Conservation (phyloP, 768 basidiomycete genomes). For the Sporobolomyces pararoseus region DNA sequence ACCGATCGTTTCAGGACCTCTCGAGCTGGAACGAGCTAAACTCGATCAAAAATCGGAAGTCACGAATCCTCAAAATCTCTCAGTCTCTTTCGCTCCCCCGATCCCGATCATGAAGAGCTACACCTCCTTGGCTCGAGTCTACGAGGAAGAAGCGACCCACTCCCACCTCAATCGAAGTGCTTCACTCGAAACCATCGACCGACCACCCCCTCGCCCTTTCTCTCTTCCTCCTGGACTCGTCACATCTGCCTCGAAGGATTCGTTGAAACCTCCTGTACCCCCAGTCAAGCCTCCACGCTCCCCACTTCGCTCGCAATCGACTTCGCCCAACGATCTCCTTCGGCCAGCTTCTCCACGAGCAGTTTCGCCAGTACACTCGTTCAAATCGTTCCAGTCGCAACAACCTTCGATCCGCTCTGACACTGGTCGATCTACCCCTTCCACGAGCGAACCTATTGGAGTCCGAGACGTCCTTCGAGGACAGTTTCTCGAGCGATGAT, state of each 20-base stretch:
- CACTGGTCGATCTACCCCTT: not conserved
- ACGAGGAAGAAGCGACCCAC: not conserved
- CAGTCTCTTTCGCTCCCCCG: constrained; percentile 4
- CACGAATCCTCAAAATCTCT: not conserved
- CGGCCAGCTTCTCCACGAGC: constrained; percentile 1
- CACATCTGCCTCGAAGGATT: not conserved
- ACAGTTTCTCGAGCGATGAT: constrained; percentile 10
- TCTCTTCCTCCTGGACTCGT: constrained; percentile 11
- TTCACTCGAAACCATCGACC: constrained; percentile 13
- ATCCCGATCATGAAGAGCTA: constrained; percentile 18
- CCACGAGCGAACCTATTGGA: constrained; percentile 12
- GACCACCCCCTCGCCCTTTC: constrained; percentile 4
- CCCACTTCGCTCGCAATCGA: not conserved
- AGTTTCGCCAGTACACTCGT: not conserved
- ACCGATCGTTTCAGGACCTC: constrained; percentile 27
- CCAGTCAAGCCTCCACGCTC: not conserved
- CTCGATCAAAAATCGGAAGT: not conserved
- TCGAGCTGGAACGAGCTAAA: constrained; percentile 22
- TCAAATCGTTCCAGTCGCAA: constrained; percentile 6
- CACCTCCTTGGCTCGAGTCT: constrained; percentile 3
- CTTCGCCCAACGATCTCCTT: not conserved
- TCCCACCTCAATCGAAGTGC: not conserved
- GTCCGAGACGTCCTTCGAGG: constrained; percentile 4
- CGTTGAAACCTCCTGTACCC: not conserved
- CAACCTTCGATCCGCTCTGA: not conserved